Conservation (phyloP, 2,329 filamentous ascomycete genomes). For the Aspergillus chevalieri region DNA sequence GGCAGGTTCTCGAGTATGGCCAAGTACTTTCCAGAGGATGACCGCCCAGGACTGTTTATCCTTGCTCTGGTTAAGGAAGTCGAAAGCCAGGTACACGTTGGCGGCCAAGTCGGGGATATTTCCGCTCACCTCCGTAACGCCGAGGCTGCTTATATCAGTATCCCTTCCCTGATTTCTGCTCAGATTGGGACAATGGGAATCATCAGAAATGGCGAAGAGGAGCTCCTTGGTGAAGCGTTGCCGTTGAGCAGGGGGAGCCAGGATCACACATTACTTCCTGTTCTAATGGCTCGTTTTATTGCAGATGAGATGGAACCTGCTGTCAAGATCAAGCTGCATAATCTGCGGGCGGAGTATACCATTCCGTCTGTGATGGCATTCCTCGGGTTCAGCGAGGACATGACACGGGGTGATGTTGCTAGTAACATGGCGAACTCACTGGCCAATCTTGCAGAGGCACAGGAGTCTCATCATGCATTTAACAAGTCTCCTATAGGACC, state of each 20-base stretch:
- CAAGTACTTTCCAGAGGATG: conserved; percentile 93
- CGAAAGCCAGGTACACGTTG: conserved; percentile 57
- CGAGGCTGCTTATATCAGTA: conserved; percentile 72
- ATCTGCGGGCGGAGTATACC: conserved; percentile 80
- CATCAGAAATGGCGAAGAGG: conserved; percentile 60
- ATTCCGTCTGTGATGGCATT: conserved; percentile 77
- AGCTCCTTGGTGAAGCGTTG: conserved; percentile 62
- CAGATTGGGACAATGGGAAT: conserved; percentile 60
- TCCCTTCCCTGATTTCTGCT: conserved; percentile 77
- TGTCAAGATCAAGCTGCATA: conserved; percentile 79
- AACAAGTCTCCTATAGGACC: conserved; percentile 11
- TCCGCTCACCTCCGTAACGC: conserved; percentile 55
- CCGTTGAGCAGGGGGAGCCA: conserved; percentile 20
- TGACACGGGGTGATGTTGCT: conserved; percentile 67
- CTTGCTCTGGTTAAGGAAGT: conserved; percentile 62
- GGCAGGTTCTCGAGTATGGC: conserved; percentile 77
- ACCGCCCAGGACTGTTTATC: conserved; percentile 79
- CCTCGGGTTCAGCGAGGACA: conserved; percentile 62
- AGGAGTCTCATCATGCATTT: conserved; percentile 2
- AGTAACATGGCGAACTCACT: conserved; percentile 72
- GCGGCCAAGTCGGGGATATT: conserved; percentile 61
- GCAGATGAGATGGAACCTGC: conserved; percentile 91
- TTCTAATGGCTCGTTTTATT: conserved; percentile 83
- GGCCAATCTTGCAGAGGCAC: conserved; percentile 61
- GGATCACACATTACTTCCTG: conserved; percentile 40